Base-by-base conservation (phyloP, 306 rosid genomes). In the Datisca glomerata region DNA sequence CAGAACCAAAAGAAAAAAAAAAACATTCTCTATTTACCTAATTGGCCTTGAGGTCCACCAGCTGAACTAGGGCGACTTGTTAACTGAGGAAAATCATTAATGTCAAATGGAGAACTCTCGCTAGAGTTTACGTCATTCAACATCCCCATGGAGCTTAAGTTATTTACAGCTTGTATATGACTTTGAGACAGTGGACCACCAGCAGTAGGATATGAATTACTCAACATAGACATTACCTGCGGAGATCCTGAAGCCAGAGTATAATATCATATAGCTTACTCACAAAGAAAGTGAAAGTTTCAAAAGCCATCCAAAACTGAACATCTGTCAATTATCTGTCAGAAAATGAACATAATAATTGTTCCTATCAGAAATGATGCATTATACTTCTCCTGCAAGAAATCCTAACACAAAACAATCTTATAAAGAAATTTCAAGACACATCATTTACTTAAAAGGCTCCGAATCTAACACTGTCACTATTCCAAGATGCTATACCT, bases 11-110 rank as follows among this genome's bases (percentile, higher is more conserved):
- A n/a, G 6, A 2, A 54, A 43, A 22, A 65, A 52, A 27, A 24
- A 37, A 28, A 49, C 36, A 14, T 27, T 9, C 18, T 47, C 8
- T 9, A 24, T 71, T 53, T 61, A 91, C 98, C 86, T 47, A 91
- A 57, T 61, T 91, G 98, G 36, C 98, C 96, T 66, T 84, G 98
- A 53, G 98, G 81, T 42, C 96, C 98, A 53, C 96, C 96, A 5
- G 98, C 92, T 32, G 98, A 91, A 64, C 78, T 85, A 14, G 98
- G 98, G 38, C 94, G 98, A 55, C 94, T 84, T 15, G 86, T 45
- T 65, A 80, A 51, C 66, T 75, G 92, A 69, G 98, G 98, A 59
- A 91, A 84, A 53, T 91, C 98, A 42, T 91, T 84, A 41, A 84
- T 40, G 64, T 91, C 98, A 69, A 84, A 84, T 64, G 98, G 96